Evolutionary conservation across 345 rosid species (phyloP).

Genomic region (Lagerstroemia speciosa): DNA sequence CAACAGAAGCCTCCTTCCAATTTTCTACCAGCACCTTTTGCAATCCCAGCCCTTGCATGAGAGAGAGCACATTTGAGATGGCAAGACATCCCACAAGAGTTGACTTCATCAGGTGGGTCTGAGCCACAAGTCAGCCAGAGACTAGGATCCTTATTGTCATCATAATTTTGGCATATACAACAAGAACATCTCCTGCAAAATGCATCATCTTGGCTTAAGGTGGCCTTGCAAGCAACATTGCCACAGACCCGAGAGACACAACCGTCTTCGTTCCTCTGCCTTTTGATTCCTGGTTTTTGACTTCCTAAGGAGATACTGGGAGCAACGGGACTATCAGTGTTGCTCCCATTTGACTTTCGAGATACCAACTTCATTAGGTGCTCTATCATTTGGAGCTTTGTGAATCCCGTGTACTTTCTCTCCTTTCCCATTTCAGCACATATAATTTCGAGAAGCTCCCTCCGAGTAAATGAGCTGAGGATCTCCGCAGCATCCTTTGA

Average conservation of each 20-base stretch:
- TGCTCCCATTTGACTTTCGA: slow-evolving; percentile 24
- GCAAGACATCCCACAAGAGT: slow-evolving; percentile 60
- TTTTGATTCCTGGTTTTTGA: slow-evolving; percentile 24
- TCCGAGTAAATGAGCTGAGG: slow-evolving; percentile 63
- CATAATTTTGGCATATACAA: slow-evolving; percentile 62
- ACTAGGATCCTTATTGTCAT: slow-evolving; percentile 85
- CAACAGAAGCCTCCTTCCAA: slow-evolving; percentile 60
- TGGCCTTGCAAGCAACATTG: slow-evolving; percentile 62
- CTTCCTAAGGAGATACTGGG: slow-evolving; percentile 1
- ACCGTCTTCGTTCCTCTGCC: slow-evolving; percentile 34
- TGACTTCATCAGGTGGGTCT: slow-evolving; percentile 32
- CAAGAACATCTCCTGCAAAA: slow-evolving; percentile 86
- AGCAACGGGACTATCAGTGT: slow-evolving; percentile 3
- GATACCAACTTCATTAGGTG: slow-evolving; percentile 56
- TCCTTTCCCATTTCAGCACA: slow-evolving; percentile 87
- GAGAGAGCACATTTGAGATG: slow-evolving; percentile 64
- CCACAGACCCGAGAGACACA: slow-evolving; percentile 32
- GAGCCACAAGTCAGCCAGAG: slow-evolving; percentile 70
- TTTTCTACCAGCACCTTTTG: slow-evolving; percentile 25
- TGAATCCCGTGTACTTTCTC: slow-evolving; percentile 62
- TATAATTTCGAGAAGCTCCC: slow-evolving; percentile 69
- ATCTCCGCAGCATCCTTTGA: slow-evolving; percentile 50
- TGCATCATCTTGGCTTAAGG: slow-evolving; percentile 29
- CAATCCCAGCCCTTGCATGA: slow-evolving; percentile 45
- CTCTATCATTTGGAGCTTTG: slow-evolving; percentile 65